Evolutionary conservation across 1,284 basidiomycete genomes (phyloP).

Genomic region (Marasmius oreades): DNA sequence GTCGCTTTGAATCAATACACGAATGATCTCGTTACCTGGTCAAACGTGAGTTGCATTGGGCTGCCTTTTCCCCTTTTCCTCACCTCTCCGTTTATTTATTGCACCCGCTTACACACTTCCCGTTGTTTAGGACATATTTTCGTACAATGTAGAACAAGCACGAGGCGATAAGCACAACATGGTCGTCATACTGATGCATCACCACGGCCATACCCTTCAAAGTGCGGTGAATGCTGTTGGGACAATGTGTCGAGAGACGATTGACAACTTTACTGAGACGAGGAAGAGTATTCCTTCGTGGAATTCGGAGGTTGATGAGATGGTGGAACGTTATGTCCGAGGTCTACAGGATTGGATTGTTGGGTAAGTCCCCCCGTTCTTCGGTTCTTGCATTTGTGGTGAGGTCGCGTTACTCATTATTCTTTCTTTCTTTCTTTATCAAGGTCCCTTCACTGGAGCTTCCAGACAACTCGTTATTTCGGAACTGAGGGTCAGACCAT

Average conservation of each 20-base stretch:
- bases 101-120: background rate
- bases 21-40: slow-evolving; percentile 60
- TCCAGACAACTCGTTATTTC: slow-evolving; percentile 54
- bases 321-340: slow-evolving; percentile 46
- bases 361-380: slow-evolving; percentile 31
- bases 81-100: background rate
- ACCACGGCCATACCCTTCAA: slow-evolving; percentile 46
- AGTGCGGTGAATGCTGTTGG: slow-evolving; percentile 52
- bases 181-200: slow-evolving; percentile 53
- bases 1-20: slow-evolving; percentile 47
- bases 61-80: background rate
- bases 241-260: slow-evolving; percentile 43
- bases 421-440: background rate
- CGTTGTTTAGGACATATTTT: slow-evolving; percentile 49
- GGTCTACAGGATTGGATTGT: slow-evolving; percentile 58
- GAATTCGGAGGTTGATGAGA: slow-evolving; percentile 46
- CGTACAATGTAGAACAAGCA: slow-evolving; percentile 61
- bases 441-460: slow-evolving; percentile 56
- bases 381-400: background rate
- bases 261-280: slow-evolving; percentile 43
- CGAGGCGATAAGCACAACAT: slow-evolving; percentile 57
- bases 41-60: slow-evolving; percentile 53
- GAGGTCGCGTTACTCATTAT: background rate
- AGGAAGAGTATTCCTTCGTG: slow-evolving; percentile 46
- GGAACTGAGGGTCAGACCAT: slow-evolving; percentile 42